phyloP scores from a whole-genome alignment of 1,284 basidiomycete species.

The Cryptococcus wingfieldii region DNA sequence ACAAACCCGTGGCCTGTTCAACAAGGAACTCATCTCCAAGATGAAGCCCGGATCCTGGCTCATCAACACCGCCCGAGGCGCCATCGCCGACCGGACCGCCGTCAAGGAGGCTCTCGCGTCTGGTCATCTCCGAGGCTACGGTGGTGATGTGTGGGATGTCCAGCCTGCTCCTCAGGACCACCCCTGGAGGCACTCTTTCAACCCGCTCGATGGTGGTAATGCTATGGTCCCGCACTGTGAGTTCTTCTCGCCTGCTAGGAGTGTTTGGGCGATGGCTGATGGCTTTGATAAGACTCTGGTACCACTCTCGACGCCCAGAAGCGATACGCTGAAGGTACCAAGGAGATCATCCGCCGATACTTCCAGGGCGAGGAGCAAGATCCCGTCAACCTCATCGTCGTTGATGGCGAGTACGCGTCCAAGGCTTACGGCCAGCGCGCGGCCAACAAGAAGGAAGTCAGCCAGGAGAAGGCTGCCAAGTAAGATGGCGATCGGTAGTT shows the following conservation, averaged over 20 bases:
- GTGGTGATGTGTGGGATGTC: constrained; percentile 57
- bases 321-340: constrained; percentile 78
- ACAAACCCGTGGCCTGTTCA: constrained; percentile 73
- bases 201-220: constrained; percentile 72
- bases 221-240: constrained; percentile 59
- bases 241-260: neutral
- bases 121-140: constrained; percentile 69
- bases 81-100: constrained; percentile 80
- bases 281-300: constrained; percentile 61
- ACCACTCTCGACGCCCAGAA: constrained; percentile 88
- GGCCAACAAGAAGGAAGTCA: constrained; percentile 14
- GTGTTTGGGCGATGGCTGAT: constrained; percentile 5
- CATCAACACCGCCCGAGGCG: constrained; percentile 90
- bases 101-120: constrained; percentile 71
- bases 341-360: constrained; percentile 76
- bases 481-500: neutral
- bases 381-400: constrained; percentile 76
- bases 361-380: constrained; percentile 64
- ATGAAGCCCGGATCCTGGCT: constrained; percentile 90
- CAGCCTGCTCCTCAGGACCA: constrained; percentile 83
- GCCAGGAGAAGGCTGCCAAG: constrained; percentile 11
- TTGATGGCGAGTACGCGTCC: constrained; percentile 53
- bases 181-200: constrained; percentile 77
- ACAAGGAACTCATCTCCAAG: constrained; percentile 75
- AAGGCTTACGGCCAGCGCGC: constrained; percentile 45